Percentiles rank a stretch among this genome's conserved stretches.
Conservation (phyloP, 768 basidiomycete species). For the Termitomyces sp. region DNA sequence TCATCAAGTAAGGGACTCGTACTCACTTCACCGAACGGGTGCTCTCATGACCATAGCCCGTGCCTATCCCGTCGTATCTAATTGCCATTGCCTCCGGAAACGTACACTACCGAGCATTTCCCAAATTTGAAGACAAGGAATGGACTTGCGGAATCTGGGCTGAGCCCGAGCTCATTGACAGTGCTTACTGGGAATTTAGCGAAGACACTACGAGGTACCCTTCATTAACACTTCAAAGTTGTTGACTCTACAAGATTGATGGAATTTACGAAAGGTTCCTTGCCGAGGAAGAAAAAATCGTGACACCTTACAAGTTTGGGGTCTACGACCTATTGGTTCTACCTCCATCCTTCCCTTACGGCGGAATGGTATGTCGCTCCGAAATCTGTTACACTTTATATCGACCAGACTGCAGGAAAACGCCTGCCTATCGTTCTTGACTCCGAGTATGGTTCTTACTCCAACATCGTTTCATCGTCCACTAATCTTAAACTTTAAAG, state of each 20-base stretch:
- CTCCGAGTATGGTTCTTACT: slow-evolving; percentile 55
- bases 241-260: background rate
- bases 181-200: slow-evolving; percentile 81
- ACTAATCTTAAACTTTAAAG: slow-evolving; percentile 23
- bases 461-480: background rate
- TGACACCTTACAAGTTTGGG: slow-evolving; percentile 74
- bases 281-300: slow-evolving; percentile 66
- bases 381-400: background rate
- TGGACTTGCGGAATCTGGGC: slow-evolving; percentile 91
- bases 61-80: slow-evolving; percentile 88
- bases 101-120: slow-evolving; percentile 65
- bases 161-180: slow-evolving; percentile 77
- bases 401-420: slow-evolving; percentile 58
- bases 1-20: slow-evolving; percentile 56
- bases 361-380: slow-evolving; percentile 56
- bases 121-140: slow-evolving; percentile 48
- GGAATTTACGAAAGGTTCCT: slow-evolving; percentile 50
- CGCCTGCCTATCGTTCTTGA: slow-evolving; percentile 81
- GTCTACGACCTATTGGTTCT: slow-evolving; percentile 88
- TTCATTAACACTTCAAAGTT: background rate
- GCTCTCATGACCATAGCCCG: slow-evolving; percentile 40
- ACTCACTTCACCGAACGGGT: background rate
- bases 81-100: slow-evolving; percentile 89
- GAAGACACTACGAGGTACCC: slow-evolving; percentile 75
- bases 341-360: slow-evolving; percentile 90